phyloP scores from a whole-genome alignment of 139 green algal genomes.

The Trebouxia sp. region DNA sequence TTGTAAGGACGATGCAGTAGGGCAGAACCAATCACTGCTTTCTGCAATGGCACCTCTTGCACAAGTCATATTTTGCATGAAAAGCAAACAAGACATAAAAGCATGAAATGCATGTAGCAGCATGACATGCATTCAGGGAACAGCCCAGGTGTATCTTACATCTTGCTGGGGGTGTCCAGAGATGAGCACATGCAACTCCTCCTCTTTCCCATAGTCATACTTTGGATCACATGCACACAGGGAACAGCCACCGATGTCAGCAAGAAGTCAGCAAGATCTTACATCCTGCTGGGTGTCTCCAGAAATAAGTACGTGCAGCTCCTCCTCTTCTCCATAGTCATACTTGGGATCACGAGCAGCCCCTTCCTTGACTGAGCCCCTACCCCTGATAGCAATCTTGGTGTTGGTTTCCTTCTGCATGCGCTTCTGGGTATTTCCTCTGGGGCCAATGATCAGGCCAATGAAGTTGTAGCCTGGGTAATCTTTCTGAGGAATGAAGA shows the following conservation, averaged over 20 bases:
- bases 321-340: conserved; percentile 95
- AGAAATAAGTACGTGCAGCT: conserved; percentile 96
- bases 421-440: conserved; percentile 98
- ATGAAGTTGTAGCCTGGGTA: conserved; percentile 99
- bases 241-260: too few species aligned
- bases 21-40: too few species aligned
- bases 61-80: too few species aligned
- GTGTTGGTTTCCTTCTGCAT: conserved; percentile 98
- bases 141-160: too few species aligned
- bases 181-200: conserved; percentile 98
- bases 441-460: conserved; percentile 98
- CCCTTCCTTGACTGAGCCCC: conserved; percentile 87
- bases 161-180: conserved; percentile 89
- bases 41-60: too few species aligned
- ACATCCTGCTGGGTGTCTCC: conserved; percentile 86
- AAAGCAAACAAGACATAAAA: too few species aligned
- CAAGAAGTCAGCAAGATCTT: background rate
- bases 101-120: too few species aligned
- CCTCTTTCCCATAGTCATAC: conserved; percentile 93
- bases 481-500: conserved; percentile 90
- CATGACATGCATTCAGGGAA: too few species aligned
- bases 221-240: too few species aligned
- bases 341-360: conserved; percentile 77
- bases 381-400: conserved; percentile 94
- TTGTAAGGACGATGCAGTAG: too few species aligned